phyloP scores from a whole-genome alignment of 495 filamentous ascomycete genomes.

The Talaromyces thailandensis region DNA sequence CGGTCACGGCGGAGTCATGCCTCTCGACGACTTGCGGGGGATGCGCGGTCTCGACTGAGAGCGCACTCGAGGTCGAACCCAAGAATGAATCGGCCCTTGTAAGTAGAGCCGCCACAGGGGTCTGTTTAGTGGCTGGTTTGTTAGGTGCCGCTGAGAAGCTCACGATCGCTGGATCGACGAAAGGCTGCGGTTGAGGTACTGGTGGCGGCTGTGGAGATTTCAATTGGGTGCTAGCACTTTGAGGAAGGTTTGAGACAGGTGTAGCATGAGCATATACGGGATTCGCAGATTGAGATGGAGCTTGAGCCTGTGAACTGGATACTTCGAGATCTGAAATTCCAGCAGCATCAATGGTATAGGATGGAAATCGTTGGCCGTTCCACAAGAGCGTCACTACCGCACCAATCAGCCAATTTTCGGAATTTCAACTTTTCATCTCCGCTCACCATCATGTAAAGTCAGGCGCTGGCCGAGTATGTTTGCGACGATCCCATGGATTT shows the following conservation, averaged over 20 bases:
- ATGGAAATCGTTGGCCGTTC: slow-evolving; percentile 36
- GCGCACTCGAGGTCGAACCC: neutral
- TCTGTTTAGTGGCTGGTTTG: slow-evolving; percentile 5
- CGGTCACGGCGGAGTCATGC: slow-evolving; percentile 16
- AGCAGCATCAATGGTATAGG: slow-evolving; percentile 44
- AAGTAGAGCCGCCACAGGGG: neutral
- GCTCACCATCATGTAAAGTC: slow-evolving; percentile 68
- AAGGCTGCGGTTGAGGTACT: slow-evolving; percentile 17
- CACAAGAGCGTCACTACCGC: slow-evolving; percentile 38
- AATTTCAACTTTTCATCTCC: neutral
- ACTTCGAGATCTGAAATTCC: slow-evolving; percentile 52
- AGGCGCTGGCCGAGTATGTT: slow-evolving; percentile 66
- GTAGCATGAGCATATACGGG: neutral
- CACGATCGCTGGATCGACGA: slow-evolving; percentile 50
- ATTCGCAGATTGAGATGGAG: slow-evolving; percentile 12
- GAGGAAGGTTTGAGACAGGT: neutral
- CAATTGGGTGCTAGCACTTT: neutral
- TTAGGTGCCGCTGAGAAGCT: slow-evolving; percentile 31
- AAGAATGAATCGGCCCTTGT: neutral
- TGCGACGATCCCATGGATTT: slow-evolving; percentile 64
- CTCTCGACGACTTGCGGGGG: slow-evolving; percentile 9
- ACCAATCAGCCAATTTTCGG: neutral
- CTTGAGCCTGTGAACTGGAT: slow-evolving; percentile 17
- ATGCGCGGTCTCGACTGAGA: slow-evolving; percentile 1
- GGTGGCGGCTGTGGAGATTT: neutral